These are phyloP conservation scores for Heimioporus sp. DNA, from an alignment of 768 basidiomycete species.

Conservation along the genomic window DNA sequence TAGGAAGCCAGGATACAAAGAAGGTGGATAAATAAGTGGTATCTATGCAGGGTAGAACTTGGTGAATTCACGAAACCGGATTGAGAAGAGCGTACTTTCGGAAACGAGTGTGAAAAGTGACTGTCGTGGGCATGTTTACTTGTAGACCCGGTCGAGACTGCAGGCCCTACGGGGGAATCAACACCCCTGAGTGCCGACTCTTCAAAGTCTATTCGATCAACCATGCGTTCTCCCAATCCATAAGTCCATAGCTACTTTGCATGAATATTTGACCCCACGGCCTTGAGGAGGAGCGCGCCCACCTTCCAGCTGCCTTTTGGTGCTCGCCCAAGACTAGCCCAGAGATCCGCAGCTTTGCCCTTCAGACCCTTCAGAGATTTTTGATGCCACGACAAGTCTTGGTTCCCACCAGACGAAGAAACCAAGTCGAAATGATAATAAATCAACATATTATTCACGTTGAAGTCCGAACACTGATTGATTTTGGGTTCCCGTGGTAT, in stretches of 20 bases:
- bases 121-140: constrained; percentile 17
- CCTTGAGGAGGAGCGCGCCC: constrained; percentile 19
- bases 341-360: constrained; percentile 52
- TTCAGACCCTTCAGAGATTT: constrained; percentile 44
- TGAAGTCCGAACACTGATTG: constrained; percentile 6
- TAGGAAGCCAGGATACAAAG: constrained; percentile 49
- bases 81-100: constrained; percentile 9
- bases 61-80: background rate
- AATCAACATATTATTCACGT: constrained; percentile 27
- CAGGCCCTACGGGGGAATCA: constrained; percentile 68
- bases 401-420: constrained; percentile 31
- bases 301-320: constrained; percentile 73
- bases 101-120: constrained; percentile 1
- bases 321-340: constrained; percentile 70
- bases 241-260: constrained; percentile 53
- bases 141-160: constrained; percentile 26
- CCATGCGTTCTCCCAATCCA: constrained; percentile 61
- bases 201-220: constrained; percentile 77
- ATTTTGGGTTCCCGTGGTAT: constrained; percentile 6
- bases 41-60: constrained; percentile 42
- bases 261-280: constrained; percentile 6
- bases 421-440: constrained; percentile 42
- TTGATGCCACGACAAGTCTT: constrained; percentile 24
- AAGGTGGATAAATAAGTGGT: constrained; percentile 43
- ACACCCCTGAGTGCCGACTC: constrained; percentile 73